These are phyloP conservation scores for Boletus pseudopeckii DNA, from an alignment of 768 basidiomycete species.

Conservation along the genomic window DNA sequence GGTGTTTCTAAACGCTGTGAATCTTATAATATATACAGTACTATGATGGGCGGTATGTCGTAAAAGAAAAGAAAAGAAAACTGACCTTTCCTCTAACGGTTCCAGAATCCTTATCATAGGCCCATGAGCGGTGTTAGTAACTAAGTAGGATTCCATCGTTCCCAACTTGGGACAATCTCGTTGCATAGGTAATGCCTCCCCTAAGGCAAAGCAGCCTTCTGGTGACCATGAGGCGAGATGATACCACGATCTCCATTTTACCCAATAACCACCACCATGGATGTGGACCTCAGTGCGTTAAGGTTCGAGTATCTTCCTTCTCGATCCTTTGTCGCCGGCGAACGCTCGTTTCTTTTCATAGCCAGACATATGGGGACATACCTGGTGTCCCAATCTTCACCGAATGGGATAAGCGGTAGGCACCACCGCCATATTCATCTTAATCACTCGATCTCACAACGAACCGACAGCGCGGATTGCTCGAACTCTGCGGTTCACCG, in stretches of 20 bases:
- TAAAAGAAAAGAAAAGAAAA: no score
- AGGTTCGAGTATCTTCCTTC: not conserved
- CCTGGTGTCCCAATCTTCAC: constrained; percentile 23
- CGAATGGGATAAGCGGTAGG: constrained; percentile 19
- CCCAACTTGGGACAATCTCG: no score
- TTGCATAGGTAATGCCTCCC: not conserved
- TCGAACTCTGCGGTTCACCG: constrained; percentile 20
- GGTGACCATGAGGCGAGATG: not conserved
- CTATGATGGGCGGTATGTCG: no score
- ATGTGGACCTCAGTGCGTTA: not conserved
- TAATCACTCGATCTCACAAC: not conserved
- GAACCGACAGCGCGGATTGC: constrained; percentile 5
- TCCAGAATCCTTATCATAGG: no score
- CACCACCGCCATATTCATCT: not conserved
- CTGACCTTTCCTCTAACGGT: no score
- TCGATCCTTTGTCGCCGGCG: not conserved
- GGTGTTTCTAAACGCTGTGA: no score
- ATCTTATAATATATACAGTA: no score
- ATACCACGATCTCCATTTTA: not conserved
- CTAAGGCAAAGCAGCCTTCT: not conserved
- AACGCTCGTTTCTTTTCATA: not conserved
- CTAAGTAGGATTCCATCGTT: no score
- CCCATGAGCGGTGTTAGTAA: no score
- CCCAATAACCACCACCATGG: constrained; percentile 18
- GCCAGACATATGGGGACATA: constrained; percentile 24